Evolutionary conservation across 495 filamentous ascomycete species (phyloP), one percentile per base, ranked within the genome.

Genomic region (Aeminium ludgeri): DNA sequence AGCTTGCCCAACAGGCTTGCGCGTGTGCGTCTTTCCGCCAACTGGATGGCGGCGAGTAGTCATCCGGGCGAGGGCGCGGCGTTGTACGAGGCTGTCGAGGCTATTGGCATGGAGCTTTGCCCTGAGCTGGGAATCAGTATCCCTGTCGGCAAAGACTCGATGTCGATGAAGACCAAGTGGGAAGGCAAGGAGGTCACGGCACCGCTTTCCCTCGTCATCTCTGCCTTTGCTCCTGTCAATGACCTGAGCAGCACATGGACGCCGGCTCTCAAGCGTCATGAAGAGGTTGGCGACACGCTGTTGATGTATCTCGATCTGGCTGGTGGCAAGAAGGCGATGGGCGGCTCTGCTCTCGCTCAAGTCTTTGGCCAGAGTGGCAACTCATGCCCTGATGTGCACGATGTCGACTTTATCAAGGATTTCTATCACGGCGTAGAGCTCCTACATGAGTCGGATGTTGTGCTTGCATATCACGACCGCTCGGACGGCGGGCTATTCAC

Each of bases 81-180:
- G 27, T 69, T 97, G 32, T 97, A 94, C 44, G 86, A 93, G 59
- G 89, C 83, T 23, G 89, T 95, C 23, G 74, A 92, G 56, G 86
- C 89, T 5, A 86, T 94, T 48, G 84, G 82, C 34, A 73, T 93
- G 65, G 80, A 87, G n/a, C 63, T 94, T 5, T 80, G 76, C 54
- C 82, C 82, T 16, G 72, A 77, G 52, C 68, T 96, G 28, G 84
- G 83, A 15, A 74, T 96, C 49, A 82, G 79, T 41, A 94, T 96
- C 41, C 91, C 89, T 3, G 89, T 95, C 7, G 89, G 89, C 37
- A 95, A 96, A 63, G 89, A 97, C 57, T 95, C 87, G 3, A 93
- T 89, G 62, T 92, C 84, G 12, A 96, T 97, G 89, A 95, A 94
- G 66, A 86, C 89, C 63, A 80, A 82, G 42, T 97, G 89, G 91